Evolutionary conservation across 139 green algal genomes (phyloP).

Genomic region (Coccomyxa sp.): DNA sequence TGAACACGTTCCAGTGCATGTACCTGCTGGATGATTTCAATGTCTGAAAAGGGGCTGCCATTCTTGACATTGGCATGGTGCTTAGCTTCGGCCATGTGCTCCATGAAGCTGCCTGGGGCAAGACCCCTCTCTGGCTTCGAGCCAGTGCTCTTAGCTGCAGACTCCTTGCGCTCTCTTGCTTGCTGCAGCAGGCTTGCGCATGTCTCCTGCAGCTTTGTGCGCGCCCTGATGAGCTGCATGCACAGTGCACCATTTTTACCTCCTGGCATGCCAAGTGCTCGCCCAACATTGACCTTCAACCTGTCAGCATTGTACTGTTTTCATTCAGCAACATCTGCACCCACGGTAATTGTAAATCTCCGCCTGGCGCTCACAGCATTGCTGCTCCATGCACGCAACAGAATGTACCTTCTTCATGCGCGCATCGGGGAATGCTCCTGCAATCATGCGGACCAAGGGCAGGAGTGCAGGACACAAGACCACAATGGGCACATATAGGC

Average conservation of each 20-base stretch:
- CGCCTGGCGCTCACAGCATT: not conserved
- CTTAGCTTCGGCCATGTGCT: not conserved
- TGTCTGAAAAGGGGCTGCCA: not conserved
- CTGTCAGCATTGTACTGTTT: not conserved
- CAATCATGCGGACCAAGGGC: not conserved
- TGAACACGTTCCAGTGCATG: not conserved
- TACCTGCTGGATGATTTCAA: not conserved
- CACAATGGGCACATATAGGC: not conserved
- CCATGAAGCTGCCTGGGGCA: not conserved
- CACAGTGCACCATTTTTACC: not conserved
- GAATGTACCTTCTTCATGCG: not conserved
- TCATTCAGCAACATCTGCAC: not conserved
- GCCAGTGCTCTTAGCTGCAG: not conserved
- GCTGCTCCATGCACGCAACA: not conserved
- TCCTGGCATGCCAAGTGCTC: not conserved
- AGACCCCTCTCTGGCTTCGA: not conserved
- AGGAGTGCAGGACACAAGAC: not conserved
- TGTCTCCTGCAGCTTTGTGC: not conserved
- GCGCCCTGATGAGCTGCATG: not conserved
- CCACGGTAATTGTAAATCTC: not conserved
- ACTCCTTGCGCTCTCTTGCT: not conserved
- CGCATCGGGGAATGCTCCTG: not conserved
- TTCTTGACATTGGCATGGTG: not conserved
- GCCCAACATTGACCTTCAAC: not conserved
- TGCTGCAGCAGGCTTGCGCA: not conserved